Evolutionary conservation across 2,329 filamentous ascomycete species (phyloP).

Genomic region (Exophiala oligosperma): DNA sequence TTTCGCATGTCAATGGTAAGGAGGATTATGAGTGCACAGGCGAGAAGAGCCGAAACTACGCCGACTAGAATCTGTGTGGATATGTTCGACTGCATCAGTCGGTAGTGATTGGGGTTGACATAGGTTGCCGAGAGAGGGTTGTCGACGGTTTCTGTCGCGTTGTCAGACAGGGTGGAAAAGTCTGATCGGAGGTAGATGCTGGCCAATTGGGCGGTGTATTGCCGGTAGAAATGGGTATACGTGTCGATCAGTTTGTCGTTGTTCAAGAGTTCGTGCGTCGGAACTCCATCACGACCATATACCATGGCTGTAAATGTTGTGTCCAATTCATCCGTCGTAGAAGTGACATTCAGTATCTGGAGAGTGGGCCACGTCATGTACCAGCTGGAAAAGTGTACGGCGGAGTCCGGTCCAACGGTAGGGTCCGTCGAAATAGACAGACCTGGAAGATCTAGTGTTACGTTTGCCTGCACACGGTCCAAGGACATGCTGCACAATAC

Average conservation of each 20-base stretch:
- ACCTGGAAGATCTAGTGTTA: constrained; percentile 18
- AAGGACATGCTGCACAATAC: constrained; percentile 25
- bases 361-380: constrained; percentile 6
- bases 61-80: constrained; percentile 22
- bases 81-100: constrained; percentile 15
- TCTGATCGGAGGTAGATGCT: constrained; percentile 16
- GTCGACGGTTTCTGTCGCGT: constrained; percentile 16
- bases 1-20: constrained; percentile 21
- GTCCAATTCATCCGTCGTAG: constrained; percentile 9
- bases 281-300: constrained; percentile 21
- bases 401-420: constrained; percentile 6
- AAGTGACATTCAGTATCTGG: constrained; percentile 13
- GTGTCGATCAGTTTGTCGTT: constrained; percentile 9
- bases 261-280: constrained; percentile 16
- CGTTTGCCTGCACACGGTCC: constrained; percentile 26
- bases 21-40: constrained; percentile 20
- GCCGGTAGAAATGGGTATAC: constrained; percentile 21
- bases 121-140: constrained; percentile 16
- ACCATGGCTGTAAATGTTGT: constrained; percentile 18
- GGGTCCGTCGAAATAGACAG: constrained; percentile 10
- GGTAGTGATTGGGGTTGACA: constrained; percentile 9
- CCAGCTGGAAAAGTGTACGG: constrained; percentile 15
- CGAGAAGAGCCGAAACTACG: constrained; percentile 14
- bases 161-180: constrained; percentile 17
- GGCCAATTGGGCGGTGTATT: constrained; percentile 19